Evolutionary conservation across 805 yeast species (phyloP), one percentile per base, ranked within the genome.

Genomic region (Candida tammaniensis): DNA sequence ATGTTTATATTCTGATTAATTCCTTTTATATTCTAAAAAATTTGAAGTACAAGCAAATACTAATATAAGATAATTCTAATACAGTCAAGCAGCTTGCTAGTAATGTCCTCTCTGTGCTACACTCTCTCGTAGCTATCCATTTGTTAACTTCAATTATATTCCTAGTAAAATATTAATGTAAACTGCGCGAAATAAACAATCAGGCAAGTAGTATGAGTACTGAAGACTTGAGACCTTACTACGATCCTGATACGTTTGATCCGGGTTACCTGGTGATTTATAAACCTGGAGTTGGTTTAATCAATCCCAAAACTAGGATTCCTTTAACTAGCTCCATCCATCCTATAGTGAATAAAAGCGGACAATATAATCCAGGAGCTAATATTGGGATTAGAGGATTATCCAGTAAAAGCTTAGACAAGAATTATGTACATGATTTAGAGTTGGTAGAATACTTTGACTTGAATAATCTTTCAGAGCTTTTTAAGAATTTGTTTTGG

Each of bases 391-490:
- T 19, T 19, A 26, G 17, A 27, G 38, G 45, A 19, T 11, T 26
- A 12, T 36, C 33, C n/a, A 12, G 23, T 17, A 24, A 31, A 4
- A 40, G 47, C 4, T 31, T 42, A n/a, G 65, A 60, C 17, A 68
- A 66, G 47, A 70, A 74, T 50, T 64, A 70, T 35, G 68, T 66
- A 45, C 61, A 71, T 38, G 85, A 80, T 51, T 62, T 80, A 44
- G 88, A 81, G 51, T 69, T 82, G 52, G 68, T 61, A 35, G 91
- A 83, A 53, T 77, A 81, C 45, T 69, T 83, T 40, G 86, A 82
- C 47, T 47, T 68, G 42, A 64, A 64, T 43, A 78, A 79, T 51
- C 57, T 84, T 48, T 68, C 68, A 33, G 85, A 78, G 42, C 53
- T 82, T 21, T 44, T 80, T 4, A 66, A 70, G 34, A 76, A 79